Conservation (phyloP, 345 rosid species). For the Camelina hispida region DNA sequence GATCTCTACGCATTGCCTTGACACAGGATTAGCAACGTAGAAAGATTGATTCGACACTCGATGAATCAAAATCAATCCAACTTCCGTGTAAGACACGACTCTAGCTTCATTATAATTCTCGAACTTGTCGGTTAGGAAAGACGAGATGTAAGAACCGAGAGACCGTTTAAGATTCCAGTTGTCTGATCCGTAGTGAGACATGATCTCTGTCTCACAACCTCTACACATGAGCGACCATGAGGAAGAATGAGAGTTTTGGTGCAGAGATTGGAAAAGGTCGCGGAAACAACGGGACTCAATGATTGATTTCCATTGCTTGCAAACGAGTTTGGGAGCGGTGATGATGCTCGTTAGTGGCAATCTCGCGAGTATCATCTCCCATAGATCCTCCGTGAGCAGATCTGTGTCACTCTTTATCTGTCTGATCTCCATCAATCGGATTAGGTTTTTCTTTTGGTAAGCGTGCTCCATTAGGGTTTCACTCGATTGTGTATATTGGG, state of each 20-base stretch:
- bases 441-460: not conserved
- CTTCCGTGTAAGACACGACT: conserved; percentile 13
- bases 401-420: not conserved
- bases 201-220: not conserved
- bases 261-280: not conserved
- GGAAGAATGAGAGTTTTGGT: not conserved
- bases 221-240: conserved; percentile 17
- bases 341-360: conserved; percentile 14
- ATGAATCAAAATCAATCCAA: not conserved
- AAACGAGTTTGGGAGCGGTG: conserved; percentile 12
- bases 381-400: not conserved
- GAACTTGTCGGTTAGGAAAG: not conserved
- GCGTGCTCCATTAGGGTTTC: not conserved
- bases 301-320: conserved; percentile 24
- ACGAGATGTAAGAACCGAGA: conserved; percentile 12
- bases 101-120: not conserved
- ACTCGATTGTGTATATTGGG: too few relatives aligned
- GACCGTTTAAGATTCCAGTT: not conserved
- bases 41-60: not conserved
- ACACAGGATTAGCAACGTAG: conserved; percentile 14
- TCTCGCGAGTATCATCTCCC: not conserved
- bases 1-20: conserved; percentile 1
- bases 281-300: not conserved
- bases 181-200: conserved; percentile 17
- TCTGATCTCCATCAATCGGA: not conserved